phyloP scores from a whole-genome alignment of 106 monocot species.

The Dioscorea dumetorum region DNA sequence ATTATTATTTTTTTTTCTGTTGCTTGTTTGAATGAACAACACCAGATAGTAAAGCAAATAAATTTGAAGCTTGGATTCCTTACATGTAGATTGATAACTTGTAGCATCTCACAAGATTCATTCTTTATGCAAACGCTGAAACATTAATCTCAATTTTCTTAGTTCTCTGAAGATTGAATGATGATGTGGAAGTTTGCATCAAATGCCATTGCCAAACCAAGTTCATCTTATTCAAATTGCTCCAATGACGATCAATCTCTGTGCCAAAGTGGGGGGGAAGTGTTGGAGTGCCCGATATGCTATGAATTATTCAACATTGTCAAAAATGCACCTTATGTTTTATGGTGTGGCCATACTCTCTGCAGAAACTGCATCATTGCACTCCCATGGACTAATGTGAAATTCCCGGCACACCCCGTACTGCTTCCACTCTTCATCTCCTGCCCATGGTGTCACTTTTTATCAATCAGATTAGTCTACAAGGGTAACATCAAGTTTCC shows the following conservation, averaged over 20 bases:
- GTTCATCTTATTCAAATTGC: slow-evolving; percentile 2
- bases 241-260: slow-evolving; percentile 7
- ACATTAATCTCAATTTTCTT: neutral
- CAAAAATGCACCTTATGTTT: slow-evolving; percentile 13
- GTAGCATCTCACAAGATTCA: neutral
- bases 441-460: slow-evolving; percentile 16
- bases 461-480: slow-evolving; percentile 10
- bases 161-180: neutral
- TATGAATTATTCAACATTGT: slow-evolving; percentile 18
- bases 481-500: slow-evolving; percentile 14
- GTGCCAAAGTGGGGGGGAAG: neutral
- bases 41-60: neutral
- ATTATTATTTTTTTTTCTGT: too few relatives aligned
- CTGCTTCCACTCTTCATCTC: slow-evolving; percentile 19
- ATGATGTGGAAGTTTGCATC: slow-evolving; percentile 2
- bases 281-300: slow-evolving; percentile 17
- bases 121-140: neutral
- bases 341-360: slow-evolving; percentile 20
- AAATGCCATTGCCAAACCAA: neutral
- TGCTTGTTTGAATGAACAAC: neutral
- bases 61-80: neutral
- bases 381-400: slow-evolving; percentile 12
- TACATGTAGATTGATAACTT: neutral
- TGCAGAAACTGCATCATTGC: slow-evolving; percentile 15
- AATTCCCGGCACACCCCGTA: neutral